Conservation (phyloP, 2,329 filamentous ascomycete genomes). For the Hirsutella thompsonii region DNA sequence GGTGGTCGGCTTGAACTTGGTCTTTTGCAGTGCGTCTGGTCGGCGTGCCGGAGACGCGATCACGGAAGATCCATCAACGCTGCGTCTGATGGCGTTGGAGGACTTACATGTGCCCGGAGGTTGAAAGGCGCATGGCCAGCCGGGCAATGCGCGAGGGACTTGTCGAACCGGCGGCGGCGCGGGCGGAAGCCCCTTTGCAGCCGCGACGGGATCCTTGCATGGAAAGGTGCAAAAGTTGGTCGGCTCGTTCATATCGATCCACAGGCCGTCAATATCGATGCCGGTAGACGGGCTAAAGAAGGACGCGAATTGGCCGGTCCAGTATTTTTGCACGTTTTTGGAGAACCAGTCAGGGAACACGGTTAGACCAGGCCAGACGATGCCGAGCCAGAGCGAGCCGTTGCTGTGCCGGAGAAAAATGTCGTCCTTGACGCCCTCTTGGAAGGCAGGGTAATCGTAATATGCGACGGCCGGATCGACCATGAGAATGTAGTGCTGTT, state of each 20-base stretch:
- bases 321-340: constrained; percentile 49
- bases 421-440: constrained; percentile 29
- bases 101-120: constrained; percentile 10
- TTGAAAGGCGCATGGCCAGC: constrained; percentile 40
- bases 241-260: constrained; percentile 56
- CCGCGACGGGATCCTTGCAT: constrained; percentile 13
- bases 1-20: no score
- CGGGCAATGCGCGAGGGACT: constrained; percentile 51
- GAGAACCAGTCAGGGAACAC: constrained; percentile 71
- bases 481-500: constrained; percentile 66
- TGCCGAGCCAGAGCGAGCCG: constrained; percentile 44
- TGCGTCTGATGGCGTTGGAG: no score
- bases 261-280: constrained; percentile 64
- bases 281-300: constrained; percentile 55
- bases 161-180: constrained; percentile 47
- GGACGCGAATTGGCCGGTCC: constrained; percentile 51
- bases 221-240: constrained; percentile 19
- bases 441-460: constrained; percentile 29
- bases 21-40: no score
- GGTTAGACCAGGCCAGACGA: constrained; percentile 66
- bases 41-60: no score
- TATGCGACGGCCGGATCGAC: constrained; percentile 56
- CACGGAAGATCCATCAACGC: no score
- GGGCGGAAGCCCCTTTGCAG: constrained; percentile 38
- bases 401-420: constrained; percentile 38